A percentile compares a stretch with the other conserved stretches of the same genome.
phyloP scores from a whole-genome alignment of 2,329 filamentous ascomycete genomes.

The Stachybotrys chlorohalonatus region DNA sequence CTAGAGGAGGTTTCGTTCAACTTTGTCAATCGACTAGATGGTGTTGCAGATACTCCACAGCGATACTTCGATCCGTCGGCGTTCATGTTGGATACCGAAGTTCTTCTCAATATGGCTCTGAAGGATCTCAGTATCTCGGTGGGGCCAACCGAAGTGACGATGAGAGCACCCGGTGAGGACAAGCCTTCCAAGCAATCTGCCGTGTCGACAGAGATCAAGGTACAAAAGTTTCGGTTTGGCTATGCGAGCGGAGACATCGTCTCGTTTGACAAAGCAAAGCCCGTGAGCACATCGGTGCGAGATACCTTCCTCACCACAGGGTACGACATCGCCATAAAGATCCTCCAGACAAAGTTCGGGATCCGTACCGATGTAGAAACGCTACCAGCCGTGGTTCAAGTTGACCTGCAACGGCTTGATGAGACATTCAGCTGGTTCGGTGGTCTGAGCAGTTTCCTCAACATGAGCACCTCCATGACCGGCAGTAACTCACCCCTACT shows the following conservation, averaged over 20 bases:
- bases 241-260: slow-evolving; percentile 55
- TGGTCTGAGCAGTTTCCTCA: slow-evolving; percentile 82
- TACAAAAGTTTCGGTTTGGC: slow-evolving; percentile 53
- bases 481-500: slow-evolving; percentile 52
- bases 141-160: slow-evolving; percentile 10
- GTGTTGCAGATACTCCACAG: slow-evolving; percentile 40
- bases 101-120: slow-evolving; percentile 42
- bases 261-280: slow-evolving; percentile 49
- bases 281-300: slow-evolving; percentile 49
- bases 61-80: slow-evolving; percentile 31
- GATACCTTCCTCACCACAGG: slow-evolving; percentile 49
- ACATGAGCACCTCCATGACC: slow-evolving; percentile 75
- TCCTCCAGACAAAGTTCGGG: slow-evolving; percentile 33
- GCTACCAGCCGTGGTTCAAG: slow-evolving; percentile 62
- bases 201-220: slow-evolving; percentile 28
- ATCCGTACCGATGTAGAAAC: slow-evolving; percentile 60
- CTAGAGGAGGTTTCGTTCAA: slow-evolving; percentile 42
- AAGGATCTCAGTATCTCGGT: slow-evolving; percentile 29
- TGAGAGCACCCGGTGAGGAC: slow-evolving; percentile 4
- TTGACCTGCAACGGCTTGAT: slow-evolving; percentile 75
- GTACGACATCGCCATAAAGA: slow-evolving; percentile 47
- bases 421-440: slow-evolving; percentile 85
- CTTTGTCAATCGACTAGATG: slow-evolving; percentile 45
- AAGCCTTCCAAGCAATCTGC: slow-evolving; percentile 16
- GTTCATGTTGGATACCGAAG: slow-evolving; percentile 34